Evolutionary conservation across 2,329 filamentous ascomycete species (phyloP).

Genomic region (Cladosporium velox): DNA sequence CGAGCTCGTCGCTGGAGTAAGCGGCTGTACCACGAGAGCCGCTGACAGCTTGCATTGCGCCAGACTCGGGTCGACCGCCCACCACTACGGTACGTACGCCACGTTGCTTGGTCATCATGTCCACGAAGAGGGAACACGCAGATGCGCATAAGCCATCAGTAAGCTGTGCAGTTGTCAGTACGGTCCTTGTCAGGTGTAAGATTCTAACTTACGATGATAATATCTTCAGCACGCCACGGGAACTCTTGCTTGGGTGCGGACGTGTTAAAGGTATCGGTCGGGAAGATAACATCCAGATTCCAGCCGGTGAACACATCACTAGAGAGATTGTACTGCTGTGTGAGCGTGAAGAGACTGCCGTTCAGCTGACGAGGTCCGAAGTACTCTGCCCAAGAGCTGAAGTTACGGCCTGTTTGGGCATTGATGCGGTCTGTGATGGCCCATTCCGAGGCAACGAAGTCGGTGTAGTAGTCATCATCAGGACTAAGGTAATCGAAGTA

Average conservation of each 20-base stretch:
- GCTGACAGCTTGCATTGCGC: constrained; percentile 41
- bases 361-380: constrained; percentile 38
- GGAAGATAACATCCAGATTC: constrained; percentile 19
- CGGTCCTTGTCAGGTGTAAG: background rate
- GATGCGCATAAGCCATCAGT: constrained; percentile 46
- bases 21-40: constrained; percentile 2
- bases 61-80: constrained; percentile 42
- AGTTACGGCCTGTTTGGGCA: constrained; percentile 25
- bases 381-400: constrained; percentile 35
- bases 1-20: constrained; percentile 3
- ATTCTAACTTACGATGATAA: constrained; percentile 40
- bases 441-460: constrained; percentile 41
- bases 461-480: constrained; percentile 43
- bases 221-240: constrained; percentile 43
- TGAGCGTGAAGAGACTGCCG: constrained; percentile 42
- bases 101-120: constrained; percentile 37
- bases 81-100: constrained; percentile 40
- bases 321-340: constrained; percentile 39
- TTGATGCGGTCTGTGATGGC: constrained; percentile 31
- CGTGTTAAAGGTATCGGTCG: constrained; percentile 35
- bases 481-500: constrained; percentile 22
- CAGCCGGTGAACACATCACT: constrained; percentile 45
- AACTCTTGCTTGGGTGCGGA: constrained; percentile 28
- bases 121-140: constrained; percentile 45
- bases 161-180: background rate